A percentile compares a stretch with the other conserved stretches of the same genome.
These are phyloP conservation scores for Talaromyces nanjingensis DNA, from an alignment of 495 filamentous ascomycete genomes.

Conservation along the genomic window DNA sequence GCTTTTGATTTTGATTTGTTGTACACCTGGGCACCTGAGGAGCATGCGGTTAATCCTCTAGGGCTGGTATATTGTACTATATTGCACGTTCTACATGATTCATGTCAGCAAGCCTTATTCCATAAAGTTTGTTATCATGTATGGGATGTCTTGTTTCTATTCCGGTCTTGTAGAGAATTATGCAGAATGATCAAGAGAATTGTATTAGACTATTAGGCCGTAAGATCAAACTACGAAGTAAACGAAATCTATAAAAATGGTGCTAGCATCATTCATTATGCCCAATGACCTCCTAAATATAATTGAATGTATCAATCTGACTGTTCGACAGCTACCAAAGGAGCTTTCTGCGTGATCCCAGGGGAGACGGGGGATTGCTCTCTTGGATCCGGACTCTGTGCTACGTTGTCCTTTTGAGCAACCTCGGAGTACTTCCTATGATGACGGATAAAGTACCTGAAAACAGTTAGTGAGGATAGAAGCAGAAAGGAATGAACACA, in stretches of 20 bases:
- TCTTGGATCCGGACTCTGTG: neutral
- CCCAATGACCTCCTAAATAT: neutral
- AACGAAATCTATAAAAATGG: neutral
- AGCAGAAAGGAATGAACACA: no score
- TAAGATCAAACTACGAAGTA: neutral
- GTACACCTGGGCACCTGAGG: neutral
- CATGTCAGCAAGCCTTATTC: no score
- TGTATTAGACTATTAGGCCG: no score
- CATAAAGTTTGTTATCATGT: no score
- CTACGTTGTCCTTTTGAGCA: neutral
- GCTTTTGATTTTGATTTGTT: neutral
- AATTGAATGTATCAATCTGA: neutral
- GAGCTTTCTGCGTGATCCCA: neutral
- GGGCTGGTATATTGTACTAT: neutral
- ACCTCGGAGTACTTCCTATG: slow-evolving; percentile 6
- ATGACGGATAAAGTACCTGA: neutral
- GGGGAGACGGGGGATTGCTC: neutral
- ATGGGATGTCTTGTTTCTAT: no score
- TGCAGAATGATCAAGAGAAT: no score
- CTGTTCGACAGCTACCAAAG: neutral
- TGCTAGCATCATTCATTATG: neutral
- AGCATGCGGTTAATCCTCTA: neutral
- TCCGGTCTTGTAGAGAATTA: no score
- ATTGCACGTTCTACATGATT: neutral
- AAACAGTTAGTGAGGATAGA: neutral